Evolutionary conservation across 768 basidiomycete species (phyloP).

Genomic region (Boletus subcaerulescens): DNA sequence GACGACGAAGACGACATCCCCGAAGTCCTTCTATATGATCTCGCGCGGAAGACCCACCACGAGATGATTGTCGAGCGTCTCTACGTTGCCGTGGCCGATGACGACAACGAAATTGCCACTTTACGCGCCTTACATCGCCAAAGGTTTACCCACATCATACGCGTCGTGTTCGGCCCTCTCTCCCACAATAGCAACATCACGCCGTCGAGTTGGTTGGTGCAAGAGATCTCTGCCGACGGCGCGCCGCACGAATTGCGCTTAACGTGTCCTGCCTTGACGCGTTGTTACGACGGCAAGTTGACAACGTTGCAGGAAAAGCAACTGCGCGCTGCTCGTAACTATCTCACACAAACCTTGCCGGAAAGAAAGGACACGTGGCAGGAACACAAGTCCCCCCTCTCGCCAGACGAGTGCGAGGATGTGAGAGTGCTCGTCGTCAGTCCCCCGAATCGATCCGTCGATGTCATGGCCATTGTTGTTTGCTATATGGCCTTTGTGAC

Average conservation of each 20-base stretch:
- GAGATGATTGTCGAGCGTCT: background rate
- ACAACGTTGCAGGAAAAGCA: background rate
- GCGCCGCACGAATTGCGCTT: too few species aligned
- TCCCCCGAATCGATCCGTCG: background rate
- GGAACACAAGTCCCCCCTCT: background rate
- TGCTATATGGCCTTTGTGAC: background rate
- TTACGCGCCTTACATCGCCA: background rate
- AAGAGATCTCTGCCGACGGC: too few species aligned
- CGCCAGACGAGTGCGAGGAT: background rate
- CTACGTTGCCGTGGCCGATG: slow-evolving; percentile 2
- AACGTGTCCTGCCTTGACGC: too few species aligned
- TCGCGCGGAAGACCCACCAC: background rate
- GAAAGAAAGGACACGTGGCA: background rate
- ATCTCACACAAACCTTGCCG: background rate
- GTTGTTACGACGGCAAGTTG: background rate
- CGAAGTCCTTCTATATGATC: background rate
- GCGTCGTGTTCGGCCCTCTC: too few species aligned
- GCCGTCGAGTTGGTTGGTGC: too few species aligned
- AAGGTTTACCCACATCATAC: background rate
- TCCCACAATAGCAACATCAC: too few species aligned
- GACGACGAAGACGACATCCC: background rate
- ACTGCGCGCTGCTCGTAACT: background rate
- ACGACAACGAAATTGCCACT: slow-evolving; percentile 2
- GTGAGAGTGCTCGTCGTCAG: background rate
- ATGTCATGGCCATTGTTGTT: background rate